These are phyloP conservation scores for Metarhizium rileyi DNA, from an alignment of 2,329 filamentous ascomycete species.

Conservation along the genomic window DNA sequence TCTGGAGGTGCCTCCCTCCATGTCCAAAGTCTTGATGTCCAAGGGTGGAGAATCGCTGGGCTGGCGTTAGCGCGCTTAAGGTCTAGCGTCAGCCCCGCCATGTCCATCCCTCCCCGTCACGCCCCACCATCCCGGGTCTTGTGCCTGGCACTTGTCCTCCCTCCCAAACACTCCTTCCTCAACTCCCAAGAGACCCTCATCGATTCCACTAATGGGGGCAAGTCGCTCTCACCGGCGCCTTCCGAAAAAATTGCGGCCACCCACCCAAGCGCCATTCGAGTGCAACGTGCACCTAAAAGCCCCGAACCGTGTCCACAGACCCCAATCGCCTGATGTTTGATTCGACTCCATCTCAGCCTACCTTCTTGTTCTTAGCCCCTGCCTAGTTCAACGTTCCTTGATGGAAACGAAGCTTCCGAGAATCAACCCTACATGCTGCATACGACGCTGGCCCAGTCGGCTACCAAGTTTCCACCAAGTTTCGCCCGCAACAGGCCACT, in stretches of 20 bases:
- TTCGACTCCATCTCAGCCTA: not conserved
- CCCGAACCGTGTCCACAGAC: not conserved
- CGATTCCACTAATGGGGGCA: not conserved
- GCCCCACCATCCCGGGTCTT: not conserved
- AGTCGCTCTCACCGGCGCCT: not conserved
- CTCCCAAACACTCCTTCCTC: not conserved
- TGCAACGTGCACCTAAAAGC: too few species aligned
- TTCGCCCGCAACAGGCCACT: not conserved
- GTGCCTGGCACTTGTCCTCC: not conserved
- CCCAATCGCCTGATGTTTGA: not conserved
- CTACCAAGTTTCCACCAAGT: not conserved
- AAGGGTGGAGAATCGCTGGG: not conserved
- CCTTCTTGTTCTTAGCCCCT: not conserved
- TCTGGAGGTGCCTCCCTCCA: not conserved
- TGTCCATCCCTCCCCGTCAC: not conserved
- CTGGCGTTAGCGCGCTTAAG: slow-evolving; percentile 2
- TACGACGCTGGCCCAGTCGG: not conserved
- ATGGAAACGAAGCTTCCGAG: not conserved
- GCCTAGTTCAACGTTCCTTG: not conserved
- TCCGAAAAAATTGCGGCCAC: not conserved
- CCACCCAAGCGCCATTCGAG: not conserved
- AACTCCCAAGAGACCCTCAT: not conserved
- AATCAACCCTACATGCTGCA: not conserved
- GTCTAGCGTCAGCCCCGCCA: not conserved
- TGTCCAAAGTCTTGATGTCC: not conserved